A percentile compares a stretch with the other conserved stretches of the same genome.
Conservation (phyloP, 2,329 filamentous ascomycete genomes). For the Colletotrichum liriopes region DNA sequence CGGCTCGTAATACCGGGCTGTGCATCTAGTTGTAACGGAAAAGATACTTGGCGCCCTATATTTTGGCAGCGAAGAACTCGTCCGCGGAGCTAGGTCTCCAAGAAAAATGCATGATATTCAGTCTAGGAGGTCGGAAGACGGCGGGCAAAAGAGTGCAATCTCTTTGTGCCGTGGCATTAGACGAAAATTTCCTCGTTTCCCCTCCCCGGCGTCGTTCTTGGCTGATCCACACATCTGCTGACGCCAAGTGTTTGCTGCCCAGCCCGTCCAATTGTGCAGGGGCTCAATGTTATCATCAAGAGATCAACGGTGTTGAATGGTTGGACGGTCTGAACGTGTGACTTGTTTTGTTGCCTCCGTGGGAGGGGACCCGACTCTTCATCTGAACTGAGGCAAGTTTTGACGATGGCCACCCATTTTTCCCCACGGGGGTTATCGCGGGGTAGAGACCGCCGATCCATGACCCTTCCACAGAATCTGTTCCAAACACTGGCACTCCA, state of each 20-base stretch:
- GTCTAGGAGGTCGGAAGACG: background rate
- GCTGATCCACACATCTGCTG: slow-evolving; percentile 43
- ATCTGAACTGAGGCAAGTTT: slow-evolving; percentile 30
- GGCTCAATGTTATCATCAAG: background rate
- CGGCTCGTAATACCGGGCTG: slow-evolving; percentile 4
- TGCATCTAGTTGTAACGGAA: slow-evolving; percentile 23
- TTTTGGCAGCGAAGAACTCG: background rate
- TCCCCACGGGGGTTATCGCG: slow-evolving; percentile 41
- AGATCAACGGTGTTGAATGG: background rate
- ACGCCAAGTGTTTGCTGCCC: slow-evolving; percentile 39
- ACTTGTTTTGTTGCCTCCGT: background rate
- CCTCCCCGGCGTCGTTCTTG: slow-evolving; percentile 28
- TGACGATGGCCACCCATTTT: slow-evolving; percentile 30
- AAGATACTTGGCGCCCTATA: slow-evolving; percentile 21
- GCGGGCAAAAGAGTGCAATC: background rate
- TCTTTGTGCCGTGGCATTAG: background rate
- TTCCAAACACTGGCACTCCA: slow-evolving; percentile 6
- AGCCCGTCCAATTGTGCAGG: slow-evolving; percentile 28
- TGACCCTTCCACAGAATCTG: slow-evolving; percentile 19
- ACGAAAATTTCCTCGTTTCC: background rate
- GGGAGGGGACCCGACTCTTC: background rate
- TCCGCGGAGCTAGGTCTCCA: background rate
- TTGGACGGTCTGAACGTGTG: slow-evolving; percentile 4
- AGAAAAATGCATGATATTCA: background rate
- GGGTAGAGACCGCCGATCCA: slow-evolving; percentile 37